These are phyloP conservation scores for Thuidium tamariscinum DNA, from an alignment of 225 moss, liverwort and hornwort genomes.

Conservation along the genomic window DNA sequence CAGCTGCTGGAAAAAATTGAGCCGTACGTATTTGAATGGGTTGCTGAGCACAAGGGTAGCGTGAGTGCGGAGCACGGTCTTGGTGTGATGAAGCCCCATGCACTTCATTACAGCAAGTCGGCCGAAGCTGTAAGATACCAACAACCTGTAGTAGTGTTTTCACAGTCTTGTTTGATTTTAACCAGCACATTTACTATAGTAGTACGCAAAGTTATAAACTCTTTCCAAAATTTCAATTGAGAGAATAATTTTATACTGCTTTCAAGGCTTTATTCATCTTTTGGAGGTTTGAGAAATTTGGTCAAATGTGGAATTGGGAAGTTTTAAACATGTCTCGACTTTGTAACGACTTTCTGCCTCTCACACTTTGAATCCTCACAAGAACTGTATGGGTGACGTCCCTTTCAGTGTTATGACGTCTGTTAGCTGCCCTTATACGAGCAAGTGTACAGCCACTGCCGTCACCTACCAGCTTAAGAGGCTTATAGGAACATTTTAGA, in stretches of 20 bases:
- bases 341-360: not conserved
- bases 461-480: not conserved
- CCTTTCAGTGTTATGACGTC: not conserved
- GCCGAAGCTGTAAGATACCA: constrained; percentile 52
- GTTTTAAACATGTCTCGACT: not conserved
- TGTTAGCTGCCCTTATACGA: not conserved
- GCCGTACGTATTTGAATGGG: constrained; percentile 87
- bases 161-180: not conserved
- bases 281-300: not conserved
- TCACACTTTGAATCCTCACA: constrained; percentile 3
- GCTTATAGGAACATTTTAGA: not conserved
- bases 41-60: constrained; percentile 78
- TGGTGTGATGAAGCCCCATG: constrained; percentile 79
- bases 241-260: not conserved
- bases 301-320: not conserved
- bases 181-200: not conserved
- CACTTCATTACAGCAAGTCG: constrained; percentile 87
- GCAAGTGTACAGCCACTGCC: not conserved
- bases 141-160: not conserved
- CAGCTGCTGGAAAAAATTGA: constrained; percentile 78
- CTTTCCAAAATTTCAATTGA: not conserved
- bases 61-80: constrained; percentile 97
- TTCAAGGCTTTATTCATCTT: not conserved
- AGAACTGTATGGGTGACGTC: not conserved
- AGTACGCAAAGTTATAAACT: not conserved